A percentile compares a stretch with the other conserved stretches of the same genome.
These are phyloP conservation scores for Stephania japonica DNA, from an alignment of 164 flowering plant genomes.

Conservation along the genomic window DNA sequence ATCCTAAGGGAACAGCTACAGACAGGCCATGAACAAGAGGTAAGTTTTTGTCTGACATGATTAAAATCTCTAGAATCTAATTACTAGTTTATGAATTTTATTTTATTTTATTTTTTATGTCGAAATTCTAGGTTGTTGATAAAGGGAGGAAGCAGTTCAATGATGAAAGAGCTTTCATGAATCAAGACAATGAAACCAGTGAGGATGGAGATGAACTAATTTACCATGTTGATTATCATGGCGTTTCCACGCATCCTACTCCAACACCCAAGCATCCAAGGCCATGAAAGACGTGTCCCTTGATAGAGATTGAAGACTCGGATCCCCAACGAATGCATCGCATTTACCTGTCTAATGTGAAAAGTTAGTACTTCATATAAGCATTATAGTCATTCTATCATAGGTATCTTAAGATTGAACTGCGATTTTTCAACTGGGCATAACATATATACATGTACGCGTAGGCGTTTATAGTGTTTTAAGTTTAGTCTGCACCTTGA, in stretches of 20 bases:
- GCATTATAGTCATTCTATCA: background rate
- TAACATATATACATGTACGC: background rate
- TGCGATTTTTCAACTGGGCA: background rate
- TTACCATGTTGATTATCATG: conserved; percentile 64
- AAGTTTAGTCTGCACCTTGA: background rate
- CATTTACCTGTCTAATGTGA: conserved; percentile 1
- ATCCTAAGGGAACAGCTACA: conserved; percentile 4
- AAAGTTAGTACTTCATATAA: conserved; percentile 5
- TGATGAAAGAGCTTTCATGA: conserved; percentile 5
- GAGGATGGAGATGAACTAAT: conserved; percentile 28
- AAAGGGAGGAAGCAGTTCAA: conserved; percentile 2
- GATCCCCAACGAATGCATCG: conserved; percentile 2
- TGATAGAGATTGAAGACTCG: background rate
- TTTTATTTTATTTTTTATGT: conserved; percentile 2
- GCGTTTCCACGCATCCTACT: conserved; percentile 61
- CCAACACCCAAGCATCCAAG: conserved; percentile 57
- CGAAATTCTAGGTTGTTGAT: conserved; percentile 25
- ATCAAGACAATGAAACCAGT: conserved; percentile 6
- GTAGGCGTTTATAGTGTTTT: background rate
- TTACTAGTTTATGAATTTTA: background rate
- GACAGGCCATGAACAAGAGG: conserved; percentile 17
- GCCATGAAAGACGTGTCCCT: conserved; percentile 13
- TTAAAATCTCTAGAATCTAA: background rate
- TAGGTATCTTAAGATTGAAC: background rate
- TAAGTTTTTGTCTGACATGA: background rate